phyloP scores from a whole-genome alignment of 768 basidiomycete species.

The Floccularia luteovirens region DNA sequence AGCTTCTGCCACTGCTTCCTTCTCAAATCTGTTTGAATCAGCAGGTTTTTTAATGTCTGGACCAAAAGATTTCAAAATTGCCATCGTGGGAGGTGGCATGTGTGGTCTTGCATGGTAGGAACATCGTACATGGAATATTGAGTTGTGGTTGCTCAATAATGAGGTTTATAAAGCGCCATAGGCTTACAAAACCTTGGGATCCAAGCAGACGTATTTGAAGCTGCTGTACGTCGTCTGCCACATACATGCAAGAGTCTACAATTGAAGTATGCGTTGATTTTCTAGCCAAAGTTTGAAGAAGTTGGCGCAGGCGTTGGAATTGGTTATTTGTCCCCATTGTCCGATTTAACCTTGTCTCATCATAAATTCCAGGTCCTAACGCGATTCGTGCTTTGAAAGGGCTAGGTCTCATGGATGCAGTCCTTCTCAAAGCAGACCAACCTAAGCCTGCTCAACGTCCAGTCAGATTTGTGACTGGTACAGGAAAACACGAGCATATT shows the following conservation, averaged over 20 bases:
- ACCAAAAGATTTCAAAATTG: slow-evolving; percentile 36
- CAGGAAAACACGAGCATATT: slow-evolving; percentile 30
- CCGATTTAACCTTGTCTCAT: background rate
- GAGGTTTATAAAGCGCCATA: slow-evolving; percentile 29
- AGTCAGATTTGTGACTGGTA: slow-evolving; percentile 34
- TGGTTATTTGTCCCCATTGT: slow-evolving; percentile 21
- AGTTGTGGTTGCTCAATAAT: too few species aligned
- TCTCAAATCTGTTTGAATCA: too few species aligned
- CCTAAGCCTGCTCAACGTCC: slow-evolving; percentile 18
- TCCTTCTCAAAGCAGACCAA: slow-evolving; percentile 29
- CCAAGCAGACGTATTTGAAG: slow-evolving; percentile 41
- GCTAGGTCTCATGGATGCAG: slow-evolving; percentile 33
- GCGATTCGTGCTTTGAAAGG: slow-evolving; percentile 34
- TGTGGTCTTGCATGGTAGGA: slow-evolving; percentile 37
- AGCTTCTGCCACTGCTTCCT: too few species aligned
- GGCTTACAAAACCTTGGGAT: slow-evolving; percentile 34
- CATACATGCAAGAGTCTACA: slow-evolving; percentile 2
- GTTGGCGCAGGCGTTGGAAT: slow-evolving; percentile 49
- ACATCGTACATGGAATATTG: too few species aligned
- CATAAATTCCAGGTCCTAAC: slow-evolving; percentile 34
- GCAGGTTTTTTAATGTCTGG: too few species aligned
- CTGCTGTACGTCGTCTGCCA: slow-evolving; percentile 27
- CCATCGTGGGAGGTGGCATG: slow-evolving; percentile 51
- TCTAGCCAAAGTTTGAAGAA: slow-evolving; percentile 39
- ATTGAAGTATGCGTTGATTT: background rate